Percentiles rank a stretch among this genome's conserved stretches.
Evolutionary conservation across 2,329 filamentous ascomycete genomes (phyloP).

Genomic region (Fusarium sp.): DNA sequence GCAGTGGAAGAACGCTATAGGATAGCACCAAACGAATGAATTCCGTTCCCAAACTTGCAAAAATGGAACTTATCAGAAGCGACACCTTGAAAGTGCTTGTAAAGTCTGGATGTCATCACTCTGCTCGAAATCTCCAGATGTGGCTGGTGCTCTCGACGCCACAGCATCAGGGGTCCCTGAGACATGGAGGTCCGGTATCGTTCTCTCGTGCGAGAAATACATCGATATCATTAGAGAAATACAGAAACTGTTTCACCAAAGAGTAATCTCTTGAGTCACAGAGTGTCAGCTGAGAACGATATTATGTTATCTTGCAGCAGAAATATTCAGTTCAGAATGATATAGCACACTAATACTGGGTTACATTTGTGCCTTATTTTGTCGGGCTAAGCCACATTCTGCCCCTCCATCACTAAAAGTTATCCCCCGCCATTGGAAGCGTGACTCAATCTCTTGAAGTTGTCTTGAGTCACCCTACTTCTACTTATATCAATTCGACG

Average conservation of each 20-base stretch:
- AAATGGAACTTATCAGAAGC: neutral
- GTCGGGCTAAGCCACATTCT: slow-evolving; percentile 26
- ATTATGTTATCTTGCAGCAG: neutral
- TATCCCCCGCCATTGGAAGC: slow-evolving; percentile 29
- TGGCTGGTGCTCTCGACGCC: slow-evolving; percentile 3
- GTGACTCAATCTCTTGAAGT: slow-evolving; percentile 47
- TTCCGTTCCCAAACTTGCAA: neutral
- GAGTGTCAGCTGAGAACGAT: neutral
- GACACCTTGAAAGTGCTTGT: neutral
- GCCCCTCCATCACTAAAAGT: slow-evolving; percentile 44
- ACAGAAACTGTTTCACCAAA: neutral
- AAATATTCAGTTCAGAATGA: neutral
- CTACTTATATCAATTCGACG: slow-evolving; percentile 38
- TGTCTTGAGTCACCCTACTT: slow-evolving; percentile 36
- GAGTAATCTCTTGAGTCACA: neutral
- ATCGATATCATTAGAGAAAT: neutral
- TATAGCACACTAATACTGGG: neutral
- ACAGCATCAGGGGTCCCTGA: neutral
- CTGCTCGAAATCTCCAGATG: neutral
- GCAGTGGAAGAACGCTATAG: neutral
- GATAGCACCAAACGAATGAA: too few species aligned
- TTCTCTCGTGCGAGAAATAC: neutral
- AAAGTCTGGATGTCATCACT: slow-evolving; percentile 27
- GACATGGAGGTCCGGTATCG: slow-evolving; percentile 10
- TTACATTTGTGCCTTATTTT: neutral